Evolutionary conservation across 768 basidiomycete species (phyloP).

Genomic region (Phaeotremella fagi): DNA sequence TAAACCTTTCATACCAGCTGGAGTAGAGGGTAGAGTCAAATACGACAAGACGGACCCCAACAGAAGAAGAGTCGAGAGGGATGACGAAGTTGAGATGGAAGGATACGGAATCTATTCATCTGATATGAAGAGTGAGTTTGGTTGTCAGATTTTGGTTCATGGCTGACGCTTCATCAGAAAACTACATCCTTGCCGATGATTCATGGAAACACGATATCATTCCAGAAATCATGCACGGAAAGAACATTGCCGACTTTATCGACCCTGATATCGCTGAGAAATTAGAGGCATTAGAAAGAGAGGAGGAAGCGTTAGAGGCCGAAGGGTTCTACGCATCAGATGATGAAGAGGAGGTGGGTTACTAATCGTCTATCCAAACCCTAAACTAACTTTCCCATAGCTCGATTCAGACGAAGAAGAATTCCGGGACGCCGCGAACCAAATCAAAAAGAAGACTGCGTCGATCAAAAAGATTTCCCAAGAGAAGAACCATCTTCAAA

Average conservation of each 20-base stretch:
- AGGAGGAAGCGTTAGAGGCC: slow-evolving; percentile 87
- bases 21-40: slow-evolving; percentile 67
- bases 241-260: slow-evolving; percentile 97
- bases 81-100: slow-evolving; percentile 70
- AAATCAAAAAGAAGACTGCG: slow-evolving; percentile 57
- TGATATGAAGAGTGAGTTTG: slow-evolving; percentile 73
- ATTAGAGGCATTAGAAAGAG: slow-evolving; percentile 91
- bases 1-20: slow-evolving; percentile 82
- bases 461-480: slow-evolving; percentile 62
- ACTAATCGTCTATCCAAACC: background rate
- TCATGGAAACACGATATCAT: slow-evolving; percentile 94
- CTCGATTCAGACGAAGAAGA: slow-evolving; percentile 63
- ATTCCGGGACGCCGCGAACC: slow-evolving; percentile 61
- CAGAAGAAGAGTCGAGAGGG: slow-evolving; percentile 66
- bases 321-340: slow-evolving; percentile 94
- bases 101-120: slow-evolving; percentile 81
- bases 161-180: slow-evolving; percentile 57
- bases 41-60: slow-evolving; percentile 83
- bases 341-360: slow-evolving; percentile 67
- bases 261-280: slow-evolving; percentile 96
- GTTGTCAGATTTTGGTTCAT: background rate
- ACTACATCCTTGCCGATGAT: slow-evolving; percentile 79
- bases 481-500: slow-evolving; percentile 81
- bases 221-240: slow-evolving; percentile 99
- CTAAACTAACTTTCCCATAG: slow-evolving; percentile 15